Evolutionary conservation across 805 yeast species (phyloP).

Genomic region (Lachancea lanzarotensis): DNA sequence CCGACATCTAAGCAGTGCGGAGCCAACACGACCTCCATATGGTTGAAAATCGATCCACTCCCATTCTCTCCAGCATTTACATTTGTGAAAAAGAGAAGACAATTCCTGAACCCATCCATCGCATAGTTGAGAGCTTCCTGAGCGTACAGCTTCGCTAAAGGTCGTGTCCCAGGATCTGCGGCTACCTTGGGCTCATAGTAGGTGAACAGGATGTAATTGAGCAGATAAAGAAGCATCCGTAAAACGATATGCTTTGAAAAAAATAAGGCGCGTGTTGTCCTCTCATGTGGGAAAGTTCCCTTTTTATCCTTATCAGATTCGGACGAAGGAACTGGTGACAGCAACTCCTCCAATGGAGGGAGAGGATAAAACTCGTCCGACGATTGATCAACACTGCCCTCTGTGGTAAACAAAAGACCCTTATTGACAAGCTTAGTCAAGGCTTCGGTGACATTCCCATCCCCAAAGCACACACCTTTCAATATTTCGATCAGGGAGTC

Average conservation of each 20-base stretch:
- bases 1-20: conserved; percentile 48
- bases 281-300: conserved; percentile 35
- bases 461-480: conserved; percentile 31
- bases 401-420: conserved; percentile 28
- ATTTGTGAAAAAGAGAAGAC: conserved; percentile 37
- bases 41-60: conserved; percentile 28
- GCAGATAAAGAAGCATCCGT: conserved; percentile 43
- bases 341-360: conserved; percentile 28
- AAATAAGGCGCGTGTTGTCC: conserved; percentile 36
- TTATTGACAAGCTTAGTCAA: conserved; percentile 23
- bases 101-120: conserved; percentile 38
- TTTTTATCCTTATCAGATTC: conserved; percentile 25
- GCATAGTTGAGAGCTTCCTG: conserved; percentile 39
- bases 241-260: conserved; percentile 36
- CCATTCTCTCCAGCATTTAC: conserved; percentile 33
- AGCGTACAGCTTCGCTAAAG: conserved; percentile 35
- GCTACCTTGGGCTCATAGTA: conserved; percentile 39
- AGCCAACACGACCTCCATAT: conserved; percentile 40
- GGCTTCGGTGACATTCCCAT: conserved; percentile 25
- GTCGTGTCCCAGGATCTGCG: conserved; percentile 31
- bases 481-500: conserved; percentile 34
- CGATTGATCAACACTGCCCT: conserved; percentile 26
- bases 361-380: conserved; percentile 29
- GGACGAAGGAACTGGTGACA: conserved; percentile 13
- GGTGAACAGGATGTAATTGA: conserved; percentile 44